These are phyloP conservation scores for Diutina neorugosa DNA, from an alignment of 1,139 yeast genomes.

Conservation along the genomic window DNA sequence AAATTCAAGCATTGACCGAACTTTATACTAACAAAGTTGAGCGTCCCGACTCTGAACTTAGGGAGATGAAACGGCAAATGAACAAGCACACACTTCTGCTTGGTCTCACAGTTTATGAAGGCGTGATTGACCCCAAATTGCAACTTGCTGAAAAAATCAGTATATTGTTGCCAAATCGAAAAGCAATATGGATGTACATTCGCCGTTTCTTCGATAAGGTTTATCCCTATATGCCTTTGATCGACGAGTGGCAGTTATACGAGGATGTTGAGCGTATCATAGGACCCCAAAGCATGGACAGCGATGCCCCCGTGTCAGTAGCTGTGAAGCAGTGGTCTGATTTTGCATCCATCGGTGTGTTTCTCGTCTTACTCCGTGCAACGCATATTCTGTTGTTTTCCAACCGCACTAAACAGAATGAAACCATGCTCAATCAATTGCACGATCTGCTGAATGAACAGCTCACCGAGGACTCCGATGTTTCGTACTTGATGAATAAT, in stretches of 20 bases:
- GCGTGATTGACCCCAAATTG: neutral
- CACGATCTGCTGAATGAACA: conserved; percentile 8
- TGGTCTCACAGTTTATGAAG: conserved; percentile 2
- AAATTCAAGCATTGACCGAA: conserved; percentile 10
- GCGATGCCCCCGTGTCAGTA: neutral
- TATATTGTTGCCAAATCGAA: conserved; percentile 23
- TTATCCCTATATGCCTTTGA: conserved; percentile 38
- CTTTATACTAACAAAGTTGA: conserved; percentile 16
- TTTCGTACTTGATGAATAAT: conserved; percentile 27
- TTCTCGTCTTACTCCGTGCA: conserved; percentile 18
- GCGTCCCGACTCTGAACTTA: conserved; percentile 10
- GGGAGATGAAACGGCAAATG: conserved; percentile 13
- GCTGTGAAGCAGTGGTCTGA: conserved; percentile 14
- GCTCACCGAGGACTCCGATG: conserved; percentile 4
- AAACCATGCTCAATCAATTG: conserved; percentile 14
- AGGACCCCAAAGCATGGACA: conserved; percentile 8
- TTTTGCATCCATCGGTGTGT: conserved; percentile 20
- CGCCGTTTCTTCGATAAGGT: conserved; percentile 28
- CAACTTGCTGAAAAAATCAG: neutral
- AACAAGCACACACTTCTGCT: conserved; percentile 6
- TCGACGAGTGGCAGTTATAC: conserved; percentile 29
- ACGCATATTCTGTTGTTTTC: conserved; percentile 21
- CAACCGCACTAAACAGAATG: conserved; percentile 19
- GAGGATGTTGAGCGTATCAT: conserved; percentile 13
- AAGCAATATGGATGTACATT: conserved; percentile 20